Conservation (phyloP, 805 yeast genomes). For the Candida piceae region DNA sequence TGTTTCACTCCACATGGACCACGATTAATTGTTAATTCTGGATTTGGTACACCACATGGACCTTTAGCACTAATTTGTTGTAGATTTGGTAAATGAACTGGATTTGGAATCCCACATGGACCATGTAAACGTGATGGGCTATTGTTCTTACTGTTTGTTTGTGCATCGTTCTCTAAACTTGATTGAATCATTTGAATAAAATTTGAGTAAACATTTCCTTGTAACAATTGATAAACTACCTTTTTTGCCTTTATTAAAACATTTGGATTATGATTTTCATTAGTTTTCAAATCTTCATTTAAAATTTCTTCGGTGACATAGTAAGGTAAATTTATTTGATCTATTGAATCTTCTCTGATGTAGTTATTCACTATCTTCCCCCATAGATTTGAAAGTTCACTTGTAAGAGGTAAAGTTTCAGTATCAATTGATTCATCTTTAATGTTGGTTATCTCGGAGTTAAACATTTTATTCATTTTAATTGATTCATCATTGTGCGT, state of each 20-base stretch:
- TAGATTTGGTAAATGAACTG: neutral
- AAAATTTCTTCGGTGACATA: conserved; percentile 30
- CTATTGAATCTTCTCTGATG: conserved; percentile 37
- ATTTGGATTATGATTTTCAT: conserved; percentile 14
- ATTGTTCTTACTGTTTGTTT: neutral
- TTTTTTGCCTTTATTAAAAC: conserved; percentile 14
- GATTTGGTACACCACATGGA: conserved; percentile 12
- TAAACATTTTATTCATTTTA: conserved; percentile 1
- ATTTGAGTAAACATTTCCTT: conserved; percentile 18
- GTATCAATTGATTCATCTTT: no score
- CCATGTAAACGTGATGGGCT: conserved; percentile 3
- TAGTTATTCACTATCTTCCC: conserved; percentile 34
- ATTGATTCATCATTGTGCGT: neutral
- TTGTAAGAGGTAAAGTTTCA: no score
- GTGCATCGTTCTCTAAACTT: conserved; percentile 5
- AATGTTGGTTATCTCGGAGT: no score
- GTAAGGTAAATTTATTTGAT: conserved; percentile 45
- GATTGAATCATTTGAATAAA: conserved; percentile 11
- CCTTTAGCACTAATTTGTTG: conserved; percentile 3
- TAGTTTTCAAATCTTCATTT: conserved; percentile 15
- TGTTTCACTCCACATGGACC: conserved; percentile 2
- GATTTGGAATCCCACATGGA: conserved; percentile 9
- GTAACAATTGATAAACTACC: conserved; percentile 12
- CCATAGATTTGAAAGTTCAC: no score
- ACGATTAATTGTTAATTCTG: conserved; percentile 1